Evolutionary conservation across 2,329 filamentous ascomycete species (phyloP).

Genomic region (Diaporthe ilicicola): DNA sequence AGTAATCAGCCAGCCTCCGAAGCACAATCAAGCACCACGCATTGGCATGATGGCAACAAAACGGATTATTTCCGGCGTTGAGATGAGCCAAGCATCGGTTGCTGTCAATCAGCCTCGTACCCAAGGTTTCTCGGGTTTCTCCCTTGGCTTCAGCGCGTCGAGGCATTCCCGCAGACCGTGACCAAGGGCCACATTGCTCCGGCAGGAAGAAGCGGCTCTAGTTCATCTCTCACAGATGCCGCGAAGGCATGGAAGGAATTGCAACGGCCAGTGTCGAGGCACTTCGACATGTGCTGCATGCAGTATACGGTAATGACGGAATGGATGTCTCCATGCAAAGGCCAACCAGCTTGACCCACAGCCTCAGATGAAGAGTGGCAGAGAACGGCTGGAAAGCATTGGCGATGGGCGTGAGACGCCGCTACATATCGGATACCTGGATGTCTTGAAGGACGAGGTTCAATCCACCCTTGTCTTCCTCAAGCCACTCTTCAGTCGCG

Average conservation of each 20-base stretch:
- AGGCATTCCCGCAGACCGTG: too few relatives aligned
- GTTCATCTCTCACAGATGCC: background rate
- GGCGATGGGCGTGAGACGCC: background rate
- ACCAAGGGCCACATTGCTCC: background rate
- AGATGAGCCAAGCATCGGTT: background rate
- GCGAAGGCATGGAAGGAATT: background rate
- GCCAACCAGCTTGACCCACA: background rate
- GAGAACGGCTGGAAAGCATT: background rate
- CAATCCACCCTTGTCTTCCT: background rate
- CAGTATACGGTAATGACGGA: background rate
- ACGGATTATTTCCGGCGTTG: conserved; percentile 25
- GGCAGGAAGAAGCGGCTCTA: background rate
- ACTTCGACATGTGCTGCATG: background rate
- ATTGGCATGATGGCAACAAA: conserved; percentile 45
- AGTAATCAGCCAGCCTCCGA: background rate
- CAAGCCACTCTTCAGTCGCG: background rate
- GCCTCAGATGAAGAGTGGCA: too few relatives aligned
- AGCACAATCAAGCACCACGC: conserved; percentile 38
- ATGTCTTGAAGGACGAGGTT: too few relatives aligned
- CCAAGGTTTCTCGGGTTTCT: background rate
- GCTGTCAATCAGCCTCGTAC: background rate
- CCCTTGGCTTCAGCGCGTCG: background rate
- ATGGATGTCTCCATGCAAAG: too few relatives aligned
- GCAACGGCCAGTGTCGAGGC: background rate
- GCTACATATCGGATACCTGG: background rate